These are phyloP conservation scores for Dendrobium nobile DNA, from an alignment of 106 monocot species.

Conservation along the genomic window DNA sequence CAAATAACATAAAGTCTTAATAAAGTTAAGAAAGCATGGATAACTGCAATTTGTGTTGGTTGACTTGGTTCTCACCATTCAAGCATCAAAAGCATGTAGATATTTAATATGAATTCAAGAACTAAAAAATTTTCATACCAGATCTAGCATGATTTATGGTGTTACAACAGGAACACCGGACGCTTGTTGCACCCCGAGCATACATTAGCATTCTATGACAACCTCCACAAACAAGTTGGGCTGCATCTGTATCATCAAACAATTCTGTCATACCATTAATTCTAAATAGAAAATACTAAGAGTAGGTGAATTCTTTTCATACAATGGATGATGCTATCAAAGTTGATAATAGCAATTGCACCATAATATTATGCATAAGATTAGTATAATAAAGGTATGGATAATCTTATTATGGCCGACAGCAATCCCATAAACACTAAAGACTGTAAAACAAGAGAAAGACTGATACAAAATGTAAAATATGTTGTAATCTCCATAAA, in stretches of 20 bases:
- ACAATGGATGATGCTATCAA: neutral
- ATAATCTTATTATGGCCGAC: neutral
- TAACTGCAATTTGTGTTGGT: neutral
- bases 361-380: neutral
- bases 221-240: conserved; percentile 55
- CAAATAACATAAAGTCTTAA: neutral
- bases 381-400: neutral
- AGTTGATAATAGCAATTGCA: neutral
- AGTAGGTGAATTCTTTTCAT: neutral
- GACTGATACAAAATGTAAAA: neutral
- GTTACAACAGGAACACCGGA: conserved; percentile 58
- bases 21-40: neutral
- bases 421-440: neutral
- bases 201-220: conserved; percentile 54
- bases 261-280: neutral
- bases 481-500: neutral
- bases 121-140: conserved; percentile 22
- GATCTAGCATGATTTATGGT: conserved; percentile 52
- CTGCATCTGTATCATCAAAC: conserved; percentile 27
- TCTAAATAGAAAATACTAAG: neutral
- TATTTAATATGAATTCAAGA: neutral
- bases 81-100: neutral
- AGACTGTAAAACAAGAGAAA: neutral
- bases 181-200: conserved; percentile 48
- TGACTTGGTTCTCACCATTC: neutral